phyloP scores from a whole-genome alignment of 371 early-diverging fungal genomes.

The Dichotomocladium elegans region DNA sequence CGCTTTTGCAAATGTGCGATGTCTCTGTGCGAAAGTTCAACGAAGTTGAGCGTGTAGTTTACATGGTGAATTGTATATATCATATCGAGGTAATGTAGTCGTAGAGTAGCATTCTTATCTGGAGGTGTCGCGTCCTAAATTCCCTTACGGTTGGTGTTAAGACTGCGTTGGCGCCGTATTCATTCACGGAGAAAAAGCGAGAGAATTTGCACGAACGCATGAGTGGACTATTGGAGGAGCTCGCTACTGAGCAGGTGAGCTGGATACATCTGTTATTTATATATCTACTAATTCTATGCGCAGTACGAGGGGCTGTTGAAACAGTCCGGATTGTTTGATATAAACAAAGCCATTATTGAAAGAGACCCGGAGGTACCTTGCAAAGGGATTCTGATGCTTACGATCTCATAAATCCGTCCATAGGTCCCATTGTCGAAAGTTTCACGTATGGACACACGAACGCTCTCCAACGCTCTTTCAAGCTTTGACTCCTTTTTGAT shows the following conservation, averaged over 20 bases:
- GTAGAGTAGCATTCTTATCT: not conserved
- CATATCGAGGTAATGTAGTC: slow-evolving; percentile 55
- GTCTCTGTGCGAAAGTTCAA: slow-evolving; percentile 50
- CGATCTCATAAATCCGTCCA: too few species aligned
- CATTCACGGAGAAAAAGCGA: slow-evolving; percentile 33
- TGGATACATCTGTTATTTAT: not conserved
- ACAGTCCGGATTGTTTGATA: slow-evolving; percentile 43
- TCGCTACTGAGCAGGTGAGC: slow-evolving; percentile 43
- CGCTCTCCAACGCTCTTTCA: slow-evolving; percentile 53
- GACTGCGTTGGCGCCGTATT: slow-evolving; percentile 26
- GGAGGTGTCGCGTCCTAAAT: not conserved
- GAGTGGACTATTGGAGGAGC: slow-evolving; percentile 20
- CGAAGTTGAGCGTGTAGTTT: slow-evolving; percentile 64
- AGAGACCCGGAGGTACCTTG: slow-evolving; percentile 35
- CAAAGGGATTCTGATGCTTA: too few species aligned
- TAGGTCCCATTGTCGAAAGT: slow-evolving; percentile 61
- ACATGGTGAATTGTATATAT: slow-evolving; percentile 71
- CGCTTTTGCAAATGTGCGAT: slow-evolving; percentile 69
- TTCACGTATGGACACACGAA: slow-evolving; percentile 52
- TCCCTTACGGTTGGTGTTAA: too few species aligned
- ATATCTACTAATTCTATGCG: not conserved
- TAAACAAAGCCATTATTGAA: slow-evolving; percentile 26
- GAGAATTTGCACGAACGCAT: slow-evolving; percentile 22
- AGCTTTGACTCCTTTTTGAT: slow-evolving; percentile 67
- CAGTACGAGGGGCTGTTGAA: slow-evolving; percentile 32